These are phyloP conservation scores for Trifolium fragiferum DNA, from an alignment of 306 rosid genomes.

Conservation along the genomic window DNA sequence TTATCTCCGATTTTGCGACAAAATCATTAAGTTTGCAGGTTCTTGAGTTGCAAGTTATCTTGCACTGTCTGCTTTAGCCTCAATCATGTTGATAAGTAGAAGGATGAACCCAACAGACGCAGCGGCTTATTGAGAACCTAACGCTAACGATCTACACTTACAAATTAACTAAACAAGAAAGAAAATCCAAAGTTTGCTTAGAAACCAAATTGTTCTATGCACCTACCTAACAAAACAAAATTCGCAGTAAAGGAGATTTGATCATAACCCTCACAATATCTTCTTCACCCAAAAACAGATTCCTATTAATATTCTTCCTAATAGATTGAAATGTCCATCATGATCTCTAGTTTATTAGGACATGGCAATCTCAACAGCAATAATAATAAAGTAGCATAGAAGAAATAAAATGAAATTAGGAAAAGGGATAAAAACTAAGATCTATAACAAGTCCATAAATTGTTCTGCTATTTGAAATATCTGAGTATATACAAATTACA, in stretches of 20 bases:
- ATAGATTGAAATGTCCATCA: background rate
- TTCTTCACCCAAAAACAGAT: background rate
- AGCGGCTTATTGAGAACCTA: background rate
- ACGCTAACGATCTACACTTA: background rate
- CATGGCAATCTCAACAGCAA: too few species aligned
- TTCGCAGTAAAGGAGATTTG: too few species aligned
- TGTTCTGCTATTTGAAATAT: background rate
- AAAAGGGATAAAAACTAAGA: background rate
- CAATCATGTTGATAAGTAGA: background rate
- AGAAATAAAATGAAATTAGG: background rate
- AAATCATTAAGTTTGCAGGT: background rate
- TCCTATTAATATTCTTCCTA: background rate
- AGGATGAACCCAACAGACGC: background rate
- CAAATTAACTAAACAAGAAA: background rate
- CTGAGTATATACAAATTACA: background rate
- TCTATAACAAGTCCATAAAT: background rate
- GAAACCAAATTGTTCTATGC: too few species aligned
- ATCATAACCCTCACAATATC: too few species aligned
- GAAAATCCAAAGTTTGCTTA: too few species aligned
- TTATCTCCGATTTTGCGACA: too few species aligned
- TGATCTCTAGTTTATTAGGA: background rate
- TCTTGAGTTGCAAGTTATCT: background rate
- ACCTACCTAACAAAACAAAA: too few species aligned
- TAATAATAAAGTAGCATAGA: background rate
- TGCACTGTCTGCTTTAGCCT: background rate